Evolutionary conservation across 148 eudicot species (phyloP), one percentile per base, ranked within the genome.

Genomic region (Cornus kousa): DNA sequence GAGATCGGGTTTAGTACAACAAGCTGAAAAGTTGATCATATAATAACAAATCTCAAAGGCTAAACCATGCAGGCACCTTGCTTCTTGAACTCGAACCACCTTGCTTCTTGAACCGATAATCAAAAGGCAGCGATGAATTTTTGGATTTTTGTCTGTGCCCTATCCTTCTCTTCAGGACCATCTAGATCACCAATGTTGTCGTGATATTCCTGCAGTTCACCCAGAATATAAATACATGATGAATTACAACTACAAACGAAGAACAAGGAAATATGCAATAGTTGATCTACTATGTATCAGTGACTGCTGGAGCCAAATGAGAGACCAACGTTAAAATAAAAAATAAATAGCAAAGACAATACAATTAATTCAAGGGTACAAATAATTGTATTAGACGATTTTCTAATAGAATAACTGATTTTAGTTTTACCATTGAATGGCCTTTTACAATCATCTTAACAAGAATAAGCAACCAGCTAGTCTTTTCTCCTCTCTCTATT

Each of bases 131-230:
- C 81, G 70, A 93, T 87, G 83, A 95, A 95, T 77, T 83, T 93
- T 76, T 81, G 87, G 50, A 96, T 87, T 88, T 86, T 96, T 7
- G 93, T 83, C 78, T 96, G 99, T 22, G 90, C 94, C 81, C 91
- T 87, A 80, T 96, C 99, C 86, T 92, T 96, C 80, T 96, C 99
- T 81, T 96, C 99, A 50, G 99, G 94, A n/a, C 99, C 99, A 39
- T 96, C 99, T 53, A 96, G 85, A 79, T 96, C 99, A 43, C 99
- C 99, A 71, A 96, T 92, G 82, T 96, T 88, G 84, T 92, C 97
- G 70, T 96, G 97, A 83, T 92, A 94, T 81, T 93, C 99, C 99
- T 95, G 87, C 43, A 32, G 50, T 59, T 75, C 17, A 74, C 35
- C 20, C 48, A 62, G 39, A 57, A 72, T 11, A 12, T n/a, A 60